Conservation (phyloP, 768 basidiomycete genomes). For the Naematelia encephala region DNA sequence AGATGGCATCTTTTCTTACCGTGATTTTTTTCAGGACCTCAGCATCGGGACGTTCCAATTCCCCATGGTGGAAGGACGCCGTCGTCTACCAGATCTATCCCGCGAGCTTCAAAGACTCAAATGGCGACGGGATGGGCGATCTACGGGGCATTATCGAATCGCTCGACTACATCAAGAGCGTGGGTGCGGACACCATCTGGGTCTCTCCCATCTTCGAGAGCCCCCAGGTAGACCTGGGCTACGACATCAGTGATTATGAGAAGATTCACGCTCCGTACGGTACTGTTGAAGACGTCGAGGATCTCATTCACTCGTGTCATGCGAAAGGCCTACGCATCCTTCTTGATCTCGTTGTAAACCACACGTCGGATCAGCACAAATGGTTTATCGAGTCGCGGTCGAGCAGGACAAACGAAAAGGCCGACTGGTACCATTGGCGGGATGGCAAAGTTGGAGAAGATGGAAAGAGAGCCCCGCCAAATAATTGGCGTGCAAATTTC, state of each 20-base stretch:
- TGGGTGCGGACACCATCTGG: conserved; percentile 69
- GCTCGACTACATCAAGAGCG: conserved; percentile 64
- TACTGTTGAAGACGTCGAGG: conserved; percentile 55
- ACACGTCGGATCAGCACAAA: conserved; percentile 67
- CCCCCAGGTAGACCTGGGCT: conserved; percentile 60
- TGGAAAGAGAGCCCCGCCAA: conserved; percentile 62
- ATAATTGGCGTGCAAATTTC: conserved; percentile 69
- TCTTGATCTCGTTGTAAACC: conserved; percentile 75
- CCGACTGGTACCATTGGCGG: conserved; percentile 74
- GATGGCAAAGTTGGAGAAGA: conserved; percentile 58
- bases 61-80: conserved; percentile 10
- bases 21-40: too few relatives aligned
- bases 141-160: conserved; percentile 63
- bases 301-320: conserved; percentile 53
- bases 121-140: conserved; percentile 67
- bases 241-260: conserved; percentile 63
- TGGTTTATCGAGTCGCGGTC: conserved; percentile 67
- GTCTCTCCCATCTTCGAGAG: conserved; percentile 65
- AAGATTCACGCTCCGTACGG: conserved; percentile 49
- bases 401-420: conserved; percentile 58
- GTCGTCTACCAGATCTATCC: conserved; percentile 58
- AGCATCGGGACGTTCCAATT: too few relatives aligned
- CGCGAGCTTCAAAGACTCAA: conserved; percentile 53
- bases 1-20: too few relatives aligned
- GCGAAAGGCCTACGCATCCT: conserved; percentile 66